These are phyloP conservation scores for Carex pumila DNA, from an alignment of 176 grass and related monocot species.

Conservation along the genomic window DNA sequence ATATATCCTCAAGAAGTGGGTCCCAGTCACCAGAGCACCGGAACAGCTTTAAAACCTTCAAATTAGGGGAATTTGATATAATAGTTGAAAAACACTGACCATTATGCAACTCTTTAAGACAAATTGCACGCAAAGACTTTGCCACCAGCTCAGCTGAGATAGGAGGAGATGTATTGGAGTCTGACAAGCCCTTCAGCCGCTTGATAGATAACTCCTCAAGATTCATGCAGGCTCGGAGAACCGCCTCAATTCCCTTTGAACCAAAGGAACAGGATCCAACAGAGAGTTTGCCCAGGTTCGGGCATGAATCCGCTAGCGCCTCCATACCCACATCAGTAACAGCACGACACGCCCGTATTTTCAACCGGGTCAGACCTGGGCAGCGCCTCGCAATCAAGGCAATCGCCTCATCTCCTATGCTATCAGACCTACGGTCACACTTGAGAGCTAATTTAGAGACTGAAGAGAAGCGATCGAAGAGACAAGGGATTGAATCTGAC, in stretches of 20 bases:
- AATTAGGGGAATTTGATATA: constrained; percentile 66
- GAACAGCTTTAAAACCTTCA: constrained; percentile 69
- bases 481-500: constrained; percentile 3
- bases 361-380: constrained; percentile 55
- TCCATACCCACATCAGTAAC: constrained; percentile 65
- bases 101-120: constrained; percentile 85
- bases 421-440: constrained; percentile 52
- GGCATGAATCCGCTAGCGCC: constrained; percentile 29
- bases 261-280: constrained; percentile 80
- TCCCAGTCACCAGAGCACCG: constrained; percentile 93
- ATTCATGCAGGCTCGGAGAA: constrained; percentile 41
- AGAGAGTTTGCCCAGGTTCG: constrained; percentile 67
- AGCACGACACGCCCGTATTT: constrained; percentile 63
- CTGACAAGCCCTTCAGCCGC: constrained; percentile 69
- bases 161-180: constrained; percentile 32
- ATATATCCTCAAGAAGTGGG: constrained; percentile 45
- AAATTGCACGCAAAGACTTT: constrained; percentile 47
- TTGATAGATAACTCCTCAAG: constrained; percentile 93
- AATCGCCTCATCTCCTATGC: constrained; percentile 57
- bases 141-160: constrained; percentile 30
- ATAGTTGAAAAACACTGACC: constrained; percentile 74
- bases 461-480: constrained; percentile 55
- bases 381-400: constrained; percentile 30
- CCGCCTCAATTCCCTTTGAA: constrained; percentile 60
- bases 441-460: constrained; percentile 64